Evolutionary conservation across 2,329 filamentous ascomycete genomes (phyloP).

Genomic region (Talaromyces albobiverticillius): DNA sequence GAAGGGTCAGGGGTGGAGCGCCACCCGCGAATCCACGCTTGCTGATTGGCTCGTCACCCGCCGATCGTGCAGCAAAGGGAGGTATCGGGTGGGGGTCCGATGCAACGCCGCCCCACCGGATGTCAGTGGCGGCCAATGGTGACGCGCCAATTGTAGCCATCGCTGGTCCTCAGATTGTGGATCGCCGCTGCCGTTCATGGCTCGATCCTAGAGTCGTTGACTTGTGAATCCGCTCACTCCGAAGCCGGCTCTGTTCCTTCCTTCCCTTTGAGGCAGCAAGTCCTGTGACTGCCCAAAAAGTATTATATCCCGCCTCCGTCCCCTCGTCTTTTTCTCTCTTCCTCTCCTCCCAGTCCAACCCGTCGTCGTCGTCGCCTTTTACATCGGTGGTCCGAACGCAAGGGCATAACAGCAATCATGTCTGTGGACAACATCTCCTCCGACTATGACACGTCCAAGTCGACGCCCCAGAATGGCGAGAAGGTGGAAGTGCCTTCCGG

Average conservation of each 20-base stretch:
- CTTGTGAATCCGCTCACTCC: not conserved
- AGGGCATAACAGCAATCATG: constrained; percentile 1
- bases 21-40: not conserved
- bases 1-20: not conserved
- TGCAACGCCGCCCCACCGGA: not conserved
- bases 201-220: no score
- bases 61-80: not conserved
- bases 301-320: no score
- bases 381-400: not conserved
- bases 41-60: no score
- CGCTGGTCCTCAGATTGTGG: not conserved
- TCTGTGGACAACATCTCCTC: constrained; percentile 14
- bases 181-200: not conserved
- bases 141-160: not conserved
- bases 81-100: not conserved
- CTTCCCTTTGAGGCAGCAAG: no score
- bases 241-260: not conserved
- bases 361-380: not conserved
- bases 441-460: constrained; percentile 10
- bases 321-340: not conserved
- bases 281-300: no score
- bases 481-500: not conserved
- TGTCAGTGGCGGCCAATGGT: not conserved
- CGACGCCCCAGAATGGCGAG: constrained; percentile 2
- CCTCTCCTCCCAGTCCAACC: not conserved